Conservation (phyloP, 305 asterid genomes). For the Solanum aculeatissimum region DNA sequence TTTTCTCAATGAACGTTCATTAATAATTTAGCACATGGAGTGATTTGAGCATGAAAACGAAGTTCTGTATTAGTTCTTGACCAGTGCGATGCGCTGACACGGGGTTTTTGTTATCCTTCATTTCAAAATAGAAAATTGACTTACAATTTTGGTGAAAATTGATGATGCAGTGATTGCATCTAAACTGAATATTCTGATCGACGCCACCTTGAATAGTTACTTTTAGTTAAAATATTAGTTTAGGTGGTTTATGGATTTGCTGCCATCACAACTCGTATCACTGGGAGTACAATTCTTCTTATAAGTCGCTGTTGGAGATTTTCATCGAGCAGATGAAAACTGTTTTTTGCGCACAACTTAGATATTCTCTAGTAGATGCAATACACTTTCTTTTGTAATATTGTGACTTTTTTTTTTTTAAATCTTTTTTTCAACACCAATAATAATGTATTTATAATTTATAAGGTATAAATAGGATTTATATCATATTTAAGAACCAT, state of each 20-base stretch:
- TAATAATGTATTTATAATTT: no score
- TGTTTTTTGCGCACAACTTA: background rate
- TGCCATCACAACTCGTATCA: background rate
- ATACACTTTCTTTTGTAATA: no score
- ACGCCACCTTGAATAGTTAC: background rate
- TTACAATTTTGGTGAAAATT: background rate
- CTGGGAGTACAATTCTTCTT: background rate
- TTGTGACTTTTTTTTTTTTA: no score
- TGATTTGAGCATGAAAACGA: background rate
- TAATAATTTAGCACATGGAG: background rate
- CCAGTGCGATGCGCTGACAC: background rate
- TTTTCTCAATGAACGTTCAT: background rate
- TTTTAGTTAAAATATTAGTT: background rate
- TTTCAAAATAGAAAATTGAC: background rate
- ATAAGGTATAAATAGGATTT: no score
- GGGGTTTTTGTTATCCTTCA: background rate
- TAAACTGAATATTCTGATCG: background rate
- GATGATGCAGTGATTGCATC: background rate
- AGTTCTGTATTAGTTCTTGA: background rate
- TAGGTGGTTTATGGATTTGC: background rate
- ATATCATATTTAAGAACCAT: no score
- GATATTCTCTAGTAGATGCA: background rate
- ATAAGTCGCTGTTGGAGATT: background rate
- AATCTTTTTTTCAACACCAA: no score
- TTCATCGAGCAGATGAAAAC: background rate